Base-by-base conservation (phyloP, 225 moss, liverwort and hornwort species). In the Climacium dendroides region DNA sequence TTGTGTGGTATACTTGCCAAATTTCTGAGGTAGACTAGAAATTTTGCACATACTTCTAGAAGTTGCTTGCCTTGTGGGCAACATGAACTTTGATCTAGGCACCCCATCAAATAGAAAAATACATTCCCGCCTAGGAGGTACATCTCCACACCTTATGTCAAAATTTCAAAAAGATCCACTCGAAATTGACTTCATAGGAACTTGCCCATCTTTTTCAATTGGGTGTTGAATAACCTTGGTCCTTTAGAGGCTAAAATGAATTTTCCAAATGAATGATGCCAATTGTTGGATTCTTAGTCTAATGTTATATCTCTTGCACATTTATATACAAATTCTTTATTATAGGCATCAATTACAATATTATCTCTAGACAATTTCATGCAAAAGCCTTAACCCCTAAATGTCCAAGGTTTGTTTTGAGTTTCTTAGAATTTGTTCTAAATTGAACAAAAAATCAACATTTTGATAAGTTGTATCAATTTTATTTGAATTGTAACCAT, bases 91-190 rank as follows among this genome's bases (percentile, higher is more conserved):
- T 41, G 24, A 39, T 15, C 0, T 8, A 0, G 8, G 0, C 9
- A 41, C 9, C 0, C 0, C 0, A 41, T 70, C 0, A 1, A 15
- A 15, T n/a, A 70, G 25, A 8, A 39, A 70, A 25, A 15, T 1
- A 7, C 14, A 39, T 69, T 24, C 1, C 4, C 0, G 5, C 5
- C 14, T 24, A 69, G 13, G 23, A 0, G 13, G 5, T 65, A 37
- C 4, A 7, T 37, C 2, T 67, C 4, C 1, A 4, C 4, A 35
- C 6, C 11, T 65, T 20, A 13, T 24, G 0, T 66, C 20, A 10
- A 66, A 66, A 37, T 8, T 17, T 66, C 3, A 22, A n/a, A 66
- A 66, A 23, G 19, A 13, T 66, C 11, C 12, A 37, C 41, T 70
- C 15, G 15, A 41, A 70, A 70, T 41, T 41, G 35, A 25, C 25